Base-by-base conservation (phyloP, 441 rosid genomes). In the Bocquillonia castaneifolia region DNA sequence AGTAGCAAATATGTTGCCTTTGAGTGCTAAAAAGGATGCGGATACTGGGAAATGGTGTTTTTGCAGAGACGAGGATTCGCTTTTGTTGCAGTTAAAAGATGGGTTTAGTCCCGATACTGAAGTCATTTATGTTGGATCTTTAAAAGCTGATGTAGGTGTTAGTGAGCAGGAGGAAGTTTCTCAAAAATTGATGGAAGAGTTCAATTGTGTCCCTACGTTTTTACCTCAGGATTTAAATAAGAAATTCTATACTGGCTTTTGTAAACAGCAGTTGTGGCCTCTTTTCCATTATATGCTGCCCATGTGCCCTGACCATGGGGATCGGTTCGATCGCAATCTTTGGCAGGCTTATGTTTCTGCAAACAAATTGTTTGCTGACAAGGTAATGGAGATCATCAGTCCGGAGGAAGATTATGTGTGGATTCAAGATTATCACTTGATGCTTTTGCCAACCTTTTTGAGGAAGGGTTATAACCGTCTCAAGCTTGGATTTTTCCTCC, bases 301-400 rank as follows among this genome's bases (percentile, higher is more conserved):
- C 28, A 72, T 92, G 85, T 92, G 89, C 65, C 90, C 96, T 32
- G 98, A 88, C 76, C 93, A 88, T 59, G 96, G 96, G 44, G 93
- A 86, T 45, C 86, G 98, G 10, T 92, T 92, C 78, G 98, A 92
- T 68, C 93, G 96, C 51, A 5, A 26, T 64, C 82, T 82, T 66
- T 92, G 98, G 98, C 88, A 87, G 80, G 98, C 98, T 0, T 92
- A 92, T 80, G 88, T 92, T 74, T 83, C 90, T 63, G 95, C 96
- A 3, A 92, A 92, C 83, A 92, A 88, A 77, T 77, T 92, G 66
- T 92, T 87, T 76, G 88, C 96, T 22, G 96, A 92, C 78, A 90
- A 88, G 79, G 95, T 92, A 29, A 90, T 87, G 93, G 95, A 87
- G 69, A 85, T 86, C 52, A 87, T 92, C 40, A 90, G 83, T 69